Conservation (phyloP, 352 stramenopile genomes). For the Phytophthora idaei region DNA sequence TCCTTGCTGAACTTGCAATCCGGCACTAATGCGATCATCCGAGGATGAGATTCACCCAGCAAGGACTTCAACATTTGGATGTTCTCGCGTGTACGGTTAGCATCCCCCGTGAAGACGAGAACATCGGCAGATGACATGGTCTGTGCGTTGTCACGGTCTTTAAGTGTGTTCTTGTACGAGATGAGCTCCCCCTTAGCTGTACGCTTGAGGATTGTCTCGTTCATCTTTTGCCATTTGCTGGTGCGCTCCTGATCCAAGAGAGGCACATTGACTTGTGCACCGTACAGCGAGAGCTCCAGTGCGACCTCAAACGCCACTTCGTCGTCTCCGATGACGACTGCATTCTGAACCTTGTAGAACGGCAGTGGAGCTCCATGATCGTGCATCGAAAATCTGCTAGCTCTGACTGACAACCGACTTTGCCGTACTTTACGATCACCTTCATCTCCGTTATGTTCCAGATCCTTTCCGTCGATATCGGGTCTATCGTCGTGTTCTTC, state of each 20-base stretch:
- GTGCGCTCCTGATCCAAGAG: slow-evolving; percentile 61
- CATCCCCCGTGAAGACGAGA: slow-evolving; percentile 65
- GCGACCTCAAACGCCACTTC: slow-evolving; percentile 66
- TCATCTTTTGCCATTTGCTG: slow-evolving; percentile 70
- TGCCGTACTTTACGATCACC: neutral
- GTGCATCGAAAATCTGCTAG: slow-evolving; percentile 2
- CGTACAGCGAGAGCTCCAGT: slow-evolving; percentile 67
- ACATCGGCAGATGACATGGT: slow-evolving; percentile 56
- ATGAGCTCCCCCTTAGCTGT: slow-evolving; percentile 63
- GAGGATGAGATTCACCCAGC: slow-evolving; percentile 46
- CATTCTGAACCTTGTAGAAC: slow-evolving; percentile 50
- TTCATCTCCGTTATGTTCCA: neutral
- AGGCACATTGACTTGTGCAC: slow-evolving; percentile 63
- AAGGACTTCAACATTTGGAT: slow-evolving; percentile 53
- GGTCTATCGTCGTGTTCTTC: slow-evolving; percentile 11
- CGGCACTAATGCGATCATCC: slow-evolving; percentile 64
- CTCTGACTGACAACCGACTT: slow-evolving; percentile 8
- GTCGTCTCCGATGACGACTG: slow-evolving; percentile 68
- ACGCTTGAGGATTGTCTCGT: slow-evolving; percentile 54
- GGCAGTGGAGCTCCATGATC: slow-evolving; percentile 26
- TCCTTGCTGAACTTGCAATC: slow-evolving; percentile 54
- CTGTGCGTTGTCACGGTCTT: slow-evolving; percentile 41
- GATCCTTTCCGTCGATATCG: slow-evolving; percentile 1
- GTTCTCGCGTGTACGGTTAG: slow-evolving; percentile 52
- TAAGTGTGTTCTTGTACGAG: slow-evolving; percentile 71